Conservation (phyloP, 176 grass and related monocot species). For the Rhynchospora breviuscula region DNA sequence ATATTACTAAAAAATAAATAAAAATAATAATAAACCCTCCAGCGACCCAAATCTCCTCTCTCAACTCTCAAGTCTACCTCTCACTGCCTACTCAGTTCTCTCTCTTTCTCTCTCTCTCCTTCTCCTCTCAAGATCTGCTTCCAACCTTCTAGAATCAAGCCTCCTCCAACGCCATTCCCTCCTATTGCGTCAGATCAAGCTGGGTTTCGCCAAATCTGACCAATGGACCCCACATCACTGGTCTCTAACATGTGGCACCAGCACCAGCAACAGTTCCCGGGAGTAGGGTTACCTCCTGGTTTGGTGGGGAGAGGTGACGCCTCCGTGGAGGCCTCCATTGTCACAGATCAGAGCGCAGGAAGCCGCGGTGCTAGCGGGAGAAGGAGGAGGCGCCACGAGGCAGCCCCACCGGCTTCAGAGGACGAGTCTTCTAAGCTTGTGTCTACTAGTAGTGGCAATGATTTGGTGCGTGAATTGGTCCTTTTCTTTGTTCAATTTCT, state of each 20-base stretch:
- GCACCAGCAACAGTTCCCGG: constrained; percentile 21
- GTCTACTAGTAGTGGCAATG: constrained; percentile 51
- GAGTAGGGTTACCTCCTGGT: neutral
- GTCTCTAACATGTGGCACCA: constrained; percentile 27
- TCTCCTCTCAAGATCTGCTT: constrained; percentile 15
- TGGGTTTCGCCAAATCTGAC: constrained; percentile 9
- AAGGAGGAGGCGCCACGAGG: constrained; percentile 29
- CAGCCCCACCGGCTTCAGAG: constrained; percentile 33
- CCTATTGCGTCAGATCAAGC: neutral
- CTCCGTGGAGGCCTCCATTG: constrained; percentile 35
- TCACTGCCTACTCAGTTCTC: constrained; percentile 18
- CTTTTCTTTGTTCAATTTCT: constrained; percentile 8
- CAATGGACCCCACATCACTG: constrained; percentile 27
- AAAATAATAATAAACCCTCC: neutral
- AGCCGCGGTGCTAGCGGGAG: constrained; percentile 20
- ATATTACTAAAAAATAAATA: neutral
- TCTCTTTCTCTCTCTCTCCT: constrained; percentile 11
- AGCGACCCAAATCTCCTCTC: neutral
- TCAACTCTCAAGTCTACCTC: neutral
- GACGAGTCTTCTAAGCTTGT: constrained; percentile 72
- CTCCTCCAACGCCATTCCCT: neutral
- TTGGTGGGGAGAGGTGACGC: constrained; percentile 14
- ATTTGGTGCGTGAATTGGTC: constrained; percentile 40
- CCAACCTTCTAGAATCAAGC: neutral
- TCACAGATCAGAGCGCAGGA: constrained; percentile 59